Conservation (phyloP, 805 yeast species). For the Saturnispora mendoncae region DNA sequence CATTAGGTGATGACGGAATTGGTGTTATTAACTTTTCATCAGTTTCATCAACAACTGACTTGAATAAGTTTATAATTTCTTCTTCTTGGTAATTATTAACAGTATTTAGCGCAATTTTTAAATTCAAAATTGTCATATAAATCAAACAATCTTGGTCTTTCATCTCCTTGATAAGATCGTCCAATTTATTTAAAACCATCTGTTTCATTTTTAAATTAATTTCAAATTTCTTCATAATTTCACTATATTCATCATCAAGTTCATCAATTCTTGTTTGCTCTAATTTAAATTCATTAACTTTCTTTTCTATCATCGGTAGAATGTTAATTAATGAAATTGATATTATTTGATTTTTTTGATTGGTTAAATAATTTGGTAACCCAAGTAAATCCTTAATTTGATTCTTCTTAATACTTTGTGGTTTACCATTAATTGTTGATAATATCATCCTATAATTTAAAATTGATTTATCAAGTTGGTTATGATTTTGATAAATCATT, state of each 20-base stretch:
- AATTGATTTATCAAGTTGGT: constrained; percentile 26
- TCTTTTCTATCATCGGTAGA: constrained; percentile 16
- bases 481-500: constrained; percentile 28
- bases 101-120: not conserved
- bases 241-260: constrained; percentile 17
- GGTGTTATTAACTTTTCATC: not conserved
- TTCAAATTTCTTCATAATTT: constrained; percentile 17
- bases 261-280: constrained; percentile 15
- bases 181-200: constrained; percentile 9
- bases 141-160: constrained; percentile 1
- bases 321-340: constrained; percentile 22
- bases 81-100: not conserved
- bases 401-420: not conserved
- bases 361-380: not conserved
- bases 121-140: not conserved
- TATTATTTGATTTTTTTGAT: constrained; percentile 17
- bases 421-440: constrained; percentile 22
- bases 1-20: not conserved
- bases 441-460: constrained; percentile 33
- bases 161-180: not conserved
- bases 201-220: constrained; percentile 17
- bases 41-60: not conserved
- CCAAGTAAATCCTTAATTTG: not conserved
- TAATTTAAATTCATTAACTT: constrained; percentile 14
- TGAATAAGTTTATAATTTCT: not conserved